These are phyloP conservation scores for Asterella californica DNA, from an alignment of 225 moss, liverwort and hornwort species.

Conservation along the genomic window DNA sequence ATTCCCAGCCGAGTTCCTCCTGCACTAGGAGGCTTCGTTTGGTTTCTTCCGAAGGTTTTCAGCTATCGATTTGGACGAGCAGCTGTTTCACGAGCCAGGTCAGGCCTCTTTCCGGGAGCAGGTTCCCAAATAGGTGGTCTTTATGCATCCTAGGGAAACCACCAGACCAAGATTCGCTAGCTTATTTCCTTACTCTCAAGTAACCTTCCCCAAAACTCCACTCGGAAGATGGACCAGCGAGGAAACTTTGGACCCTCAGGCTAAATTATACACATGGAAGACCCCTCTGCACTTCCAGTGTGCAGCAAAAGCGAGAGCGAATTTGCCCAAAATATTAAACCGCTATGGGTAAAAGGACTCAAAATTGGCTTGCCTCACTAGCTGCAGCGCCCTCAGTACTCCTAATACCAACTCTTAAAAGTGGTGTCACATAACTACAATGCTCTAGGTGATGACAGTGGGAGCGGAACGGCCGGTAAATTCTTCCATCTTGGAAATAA, in stretches of 20 bases:
- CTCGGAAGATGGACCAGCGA: background rate
- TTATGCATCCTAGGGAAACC: background rate
- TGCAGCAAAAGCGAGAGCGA: background rate
- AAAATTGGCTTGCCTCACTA: conserved; percentile 28
- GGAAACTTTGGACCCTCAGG: too few species aligned
- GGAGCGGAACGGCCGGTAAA: conserved; percentile 88
- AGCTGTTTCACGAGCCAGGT: background rate
- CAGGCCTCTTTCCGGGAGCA: background rate
- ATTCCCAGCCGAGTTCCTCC: too few species aligned
- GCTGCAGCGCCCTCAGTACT: conserved; percentile 21
- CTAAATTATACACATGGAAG: background rate
- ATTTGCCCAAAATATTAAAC: background rate
- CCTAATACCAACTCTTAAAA: conserved; percentile 1
- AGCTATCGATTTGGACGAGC: background rate
- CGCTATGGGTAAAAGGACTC: background rate
- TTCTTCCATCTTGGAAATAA: conserved; percentile 79
- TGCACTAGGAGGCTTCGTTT: too few species aligned
- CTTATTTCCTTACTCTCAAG: background rate
- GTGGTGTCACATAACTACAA: background rate
- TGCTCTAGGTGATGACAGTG: conserved; percentile 78
- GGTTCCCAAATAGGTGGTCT: too few species aligned
- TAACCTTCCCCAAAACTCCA: background rate
- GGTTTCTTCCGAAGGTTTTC: too few species aligned
- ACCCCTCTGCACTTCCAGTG: background rate
- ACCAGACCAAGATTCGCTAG: background rate